Base-by-base conservation (phyloP, 1,284 basidiomycete genomes). In the Cutaneotrichosporon dermatis region DNA sequence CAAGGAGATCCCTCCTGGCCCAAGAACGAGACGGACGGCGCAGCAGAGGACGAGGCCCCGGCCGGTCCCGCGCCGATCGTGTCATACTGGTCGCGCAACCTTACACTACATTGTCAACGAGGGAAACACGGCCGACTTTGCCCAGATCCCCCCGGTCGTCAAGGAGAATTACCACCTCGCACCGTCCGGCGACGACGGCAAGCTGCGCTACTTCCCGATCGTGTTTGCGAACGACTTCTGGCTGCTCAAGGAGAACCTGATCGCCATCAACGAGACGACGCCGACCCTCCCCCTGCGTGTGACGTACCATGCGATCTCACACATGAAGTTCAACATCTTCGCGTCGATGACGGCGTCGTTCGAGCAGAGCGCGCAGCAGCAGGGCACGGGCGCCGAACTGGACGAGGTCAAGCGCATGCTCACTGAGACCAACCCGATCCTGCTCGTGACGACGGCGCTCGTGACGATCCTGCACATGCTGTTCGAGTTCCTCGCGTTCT, bases 161-260 rank as follows among this genome's bases (percentile, higher is more conserved):
- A 64, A 69, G 41, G 71, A 76, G 13, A 70, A 70, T 67, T 71
- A 85, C 61, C 75, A 87, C 39, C 76, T 88, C 50, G 82, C 83
- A 0, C 80, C 79, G 25, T 6, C 36, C 3, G 25, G 25, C 25
- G 39, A 9, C 10, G 58, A 59, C 16, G 58, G 52, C 35, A 44
- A 16, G n/a, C 33, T 35, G 10, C 9, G 7, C n/a, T 92, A 94
- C 81, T 88, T 86, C 69, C 95, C 95, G 1, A 87, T 93, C 63
- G 74, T 97, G 48, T 98, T 90, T 78, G 85, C 91, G 6, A 98
- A 98, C 74, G 92, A 97, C 73, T 98, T 98, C 78, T 98, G 93
- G 92, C 82, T 93, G 12, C 72, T 81, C 41, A 85, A 86, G 50
- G 87, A 88, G 40, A 88, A 92, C 66, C 85, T 90, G 67, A 75